Evolutionary conservation across 1,139 yeast species (phyloP).

Genomic region (Ashbya aceris): DNA sequence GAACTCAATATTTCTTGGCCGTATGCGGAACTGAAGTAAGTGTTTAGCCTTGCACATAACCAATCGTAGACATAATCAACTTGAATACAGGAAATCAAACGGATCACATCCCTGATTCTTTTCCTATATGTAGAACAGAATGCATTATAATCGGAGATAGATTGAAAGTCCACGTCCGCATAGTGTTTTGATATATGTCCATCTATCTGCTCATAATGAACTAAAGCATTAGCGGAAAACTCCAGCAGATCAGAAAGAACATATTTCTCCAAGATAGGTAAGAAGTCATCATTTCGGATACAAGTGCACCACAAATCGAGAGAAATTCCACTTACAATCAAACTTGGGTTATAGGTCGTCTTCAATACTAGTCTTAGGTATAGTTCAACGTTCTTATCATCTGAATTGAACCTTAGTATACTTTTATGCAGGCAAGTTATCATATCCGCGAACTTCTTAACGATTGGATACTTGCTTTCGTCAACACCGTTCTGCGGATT

Average conservation of each 20-base stretch:
- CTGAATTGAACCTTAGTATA: slow-evolving; percentile 28
- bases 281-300: slow-evolving; percentile 67
- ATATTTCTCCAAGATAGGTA: slow-evolving; percentile 33
- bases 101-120: slow-evolving; percentile 80
- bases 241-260: slow-evolving; percentile 62
- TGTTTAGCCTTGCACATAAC: slow-evolving; percentile 66
- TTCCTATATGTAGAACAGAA: slow-evolving; percentile 76
- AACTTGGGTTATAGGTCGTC: slow-evolving; percentile 76
- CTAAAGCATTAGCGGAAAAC: slow-evolving; percentile 66
- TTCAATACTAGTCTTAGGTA: slow-evolving; percentile 67
- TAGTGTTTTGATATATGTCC: slow-evolving; percentile 55
- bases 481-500: slow-evolving; percentile 69
- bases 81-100: slow-evolving; percentile 77
- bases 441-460: slow-evolving; percentile 89
- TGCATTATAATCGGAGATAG: slow-evolving; percentile 67
- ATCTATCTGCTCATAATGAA: slow-evolving; percentile 64
- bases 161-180: slow-evolving; percentile 79
- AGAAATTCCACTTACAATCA: slow-evolving; percentile 85
- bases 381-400: slow-evolving; percentile 31
- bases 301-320: slow-evolving; percentile 93
- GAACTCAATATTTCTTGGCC: slow-evolving; percentile 59
- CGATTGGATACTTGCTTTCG: slow-evolving; percentile 65
- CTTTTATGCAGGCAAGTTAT: slow-evolving; percentile 74
- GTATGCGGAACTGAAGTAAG: slow-evolving; percentile 62
- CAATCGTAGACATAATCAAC: slow-evolving; percentile 77